These are phyloP conservation scores for Colletotrichum gigasporum DNA, from an alignment of 2,329 filamentous ascomycete genomes.

Conservation along the genomic window DNA sequence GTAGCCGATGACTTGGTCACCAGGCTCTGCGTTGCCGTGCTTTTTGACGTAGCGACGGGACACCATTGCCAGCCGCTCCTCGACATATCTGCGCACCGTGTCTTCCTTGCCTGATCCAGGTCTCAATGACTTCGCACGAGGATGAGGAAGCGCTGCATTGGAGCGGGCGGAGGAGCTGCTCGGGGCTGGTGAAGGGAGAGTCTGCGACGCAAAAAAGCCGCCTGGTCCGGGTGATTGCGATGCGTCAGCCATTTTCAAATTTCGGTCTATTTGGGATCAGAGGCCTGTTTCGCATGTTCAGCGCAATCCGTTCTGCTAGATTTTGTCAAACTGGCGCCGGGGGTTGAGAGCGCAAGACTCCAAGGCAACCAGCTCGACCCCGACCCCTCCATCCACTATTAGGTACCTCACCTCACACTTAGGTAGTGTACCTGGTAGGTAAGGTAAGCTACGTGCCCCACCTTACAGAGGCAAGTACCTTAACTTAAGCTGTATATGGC, in stretches of 20 bases:
- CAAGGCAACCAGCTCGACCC: no score
- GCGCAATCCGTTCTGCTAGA: no score
- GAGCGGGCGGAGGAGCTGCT: conserved; percentile 55
- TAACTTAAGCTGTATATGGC: no score
- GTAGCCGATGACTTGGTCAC: conserved; percentile 62
- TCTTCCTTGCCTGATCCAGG: conserved; percentile 70
- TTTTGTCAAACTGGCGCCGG: no score
- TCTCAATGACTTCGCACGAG: conserved; percentile 60
- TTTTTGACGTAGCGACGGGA: conserved; percentile 71
- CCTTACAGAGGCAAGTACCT: no score
- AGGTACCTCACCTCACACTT: no score
- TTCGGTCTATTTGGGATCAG: not conserved
- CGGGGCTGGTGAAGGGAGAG: conserved; percentile 65
- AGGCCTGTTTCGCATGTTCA: conserved; percentile 25
- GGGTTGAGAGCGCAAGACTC: no score
- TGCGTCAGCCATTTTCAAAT: conserved; percentile 38
- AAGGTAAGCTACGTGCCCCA: no score
- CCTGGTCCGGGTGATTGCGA: conserved; percentile 45
- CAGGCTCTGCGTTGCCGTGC: conserved; percentile 54
- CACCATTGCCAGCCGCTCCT: conserved; percentile 61
- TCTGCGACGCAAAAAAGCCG: conserved; percentile 59
- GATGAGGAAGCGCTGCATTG: conserved; percentile 59
- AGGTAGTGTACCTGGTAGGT: no score
- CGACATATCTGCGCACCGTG: conserved; percentile 65
- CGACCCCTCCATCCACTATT: no score